phyloP scores from a whole-genome alignment of 495 filamentous ascomycete genomes.

The Wilcoxina mikolae region DNA sequence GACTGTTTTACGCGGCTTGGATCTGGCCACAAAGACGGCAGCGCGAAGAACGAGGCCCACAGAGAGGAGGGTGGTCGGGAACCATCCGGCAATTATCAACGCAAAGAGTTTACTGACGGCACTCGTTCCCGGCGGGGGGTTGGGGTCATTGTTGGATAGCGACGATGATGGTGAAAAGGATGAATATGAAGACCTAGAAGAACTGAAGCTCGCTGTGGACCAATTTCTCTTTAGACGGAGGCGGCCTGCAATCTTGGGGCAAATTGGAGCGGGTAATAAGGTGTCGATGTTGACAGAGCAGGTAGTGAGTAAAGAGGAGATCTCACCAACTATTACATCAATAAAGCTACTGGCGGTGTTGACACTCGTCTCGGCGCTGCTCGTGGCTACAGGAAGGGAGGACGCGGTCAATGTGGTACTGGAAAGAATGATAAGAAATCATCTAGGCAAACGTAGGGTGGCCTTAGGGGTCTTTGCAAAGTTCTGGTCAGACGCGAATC shows the following conservation, averaged over 20 bases:
- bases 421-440: not conserved
- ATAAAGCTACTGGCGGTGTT: slow-evolving; percentile 18
- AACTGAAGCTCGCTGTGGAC: slow-evolving; percentile 13
- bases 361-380: slow-evolving; percentile 13
- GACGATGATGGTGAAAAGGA: slow-evolving; percentile 1
- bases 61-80: slow-evolving; percentile 19
- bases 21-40: slow-evolving; percentile 14
- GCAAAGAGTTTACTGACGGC: slow-evolving; percentile 23
- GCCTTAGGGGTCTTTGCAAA: slow-evolving; percentile 25
- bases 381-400: slow-evolving; percentile 19
- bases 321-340: slow-evolving; percentile 19
- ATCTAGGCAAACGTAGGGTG: slow-evolving; percentile 2
- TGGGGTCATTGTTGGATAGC: slow-evolving; percentile 3
- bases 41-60: slow-evolving; percentile 6
- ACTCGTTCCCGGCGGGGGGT: slow-evolving; percentile 14
- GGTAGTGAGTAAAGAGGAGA: not conserved
- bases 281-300: slow-evolving; percentile 13
- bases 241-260: slow-evolving; percentile 14
- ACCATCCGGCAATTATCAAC: slow-evolving; percentile 18
- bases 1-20: slow-evolving; percentile 10
- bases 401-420: slow-evolving; percentile 11
- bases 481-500: slow-evolving; percentile 26
- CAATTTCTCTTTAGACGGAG: slow-evolving; percentile 20
- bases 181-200: slow-evolving; percentile 8
- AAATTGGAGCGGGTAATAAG: slow-evolving; percentile 19